Conservation (phyloP, 139 green algal species). For the Nannochloris sp. region DNA sequence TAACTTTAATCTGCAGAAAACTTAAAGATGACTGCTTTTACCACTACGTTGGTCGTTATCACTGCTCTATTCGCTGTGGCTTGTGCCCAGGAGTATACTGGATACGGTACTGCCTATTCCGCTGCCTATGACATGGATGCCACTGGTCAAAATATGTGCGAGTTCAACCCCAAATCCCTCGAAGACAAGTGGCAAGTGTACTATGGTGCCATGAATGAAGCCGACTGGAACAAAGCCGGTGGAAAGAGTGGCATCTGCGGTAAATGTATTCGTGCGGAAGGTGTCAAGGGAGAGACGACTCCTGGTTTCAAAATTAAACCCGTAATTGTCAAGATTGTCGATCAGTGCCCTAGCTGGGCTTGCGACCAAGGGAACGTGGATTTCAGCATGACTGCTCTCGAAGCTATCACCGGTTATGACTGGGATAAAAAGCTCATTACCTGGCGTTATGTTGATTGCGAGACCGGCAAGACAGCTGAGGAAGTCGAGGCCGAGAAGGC, state of each 20-base stretch:
- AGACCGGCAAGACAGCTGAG: background rate
- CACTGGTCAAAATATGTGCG: background rate
- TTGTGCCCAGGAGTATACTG: background rate
- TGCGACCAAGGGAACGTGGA: background rate
- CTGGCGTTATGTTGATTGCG: background rate
- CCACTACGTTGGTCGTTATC: too few species aligned
- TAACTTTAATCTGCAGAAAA: too few species aligned
- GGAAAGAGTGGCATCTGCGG: background rate
- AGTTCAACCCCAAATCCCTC: background rate
- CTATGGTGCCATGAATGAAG: background rate
- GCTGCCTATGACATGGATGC: background rate
- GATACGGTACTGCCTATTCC: background rate
- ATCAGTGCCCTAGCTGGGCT: background rate
- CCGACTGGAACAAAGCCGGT: too few species aligned
- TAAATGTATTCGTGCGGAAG: background rate
- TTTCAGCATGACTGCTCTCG: background rate
- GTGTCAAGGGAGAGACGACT: background rate
- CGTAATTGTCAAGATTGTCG: background rate
- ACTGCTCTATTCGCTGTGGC: too few species aligned
- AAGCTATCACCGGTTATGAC: slow-evolving; percentile 5
- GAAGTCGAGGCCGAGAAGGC: background rate
- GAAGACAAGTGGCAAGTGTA: background rate
- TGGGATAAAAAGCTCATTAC: slow-evolving; percentile 7
- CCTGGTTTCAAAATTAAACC: background rate
- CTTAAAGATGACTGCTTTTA: too few species aligned